Evolutionary conservation across 176 grass and related monocot genomes (phyloP), one percentile per base, ranked within the genome.

Genomic region (Rhynchospora breviuscula): DNA sequence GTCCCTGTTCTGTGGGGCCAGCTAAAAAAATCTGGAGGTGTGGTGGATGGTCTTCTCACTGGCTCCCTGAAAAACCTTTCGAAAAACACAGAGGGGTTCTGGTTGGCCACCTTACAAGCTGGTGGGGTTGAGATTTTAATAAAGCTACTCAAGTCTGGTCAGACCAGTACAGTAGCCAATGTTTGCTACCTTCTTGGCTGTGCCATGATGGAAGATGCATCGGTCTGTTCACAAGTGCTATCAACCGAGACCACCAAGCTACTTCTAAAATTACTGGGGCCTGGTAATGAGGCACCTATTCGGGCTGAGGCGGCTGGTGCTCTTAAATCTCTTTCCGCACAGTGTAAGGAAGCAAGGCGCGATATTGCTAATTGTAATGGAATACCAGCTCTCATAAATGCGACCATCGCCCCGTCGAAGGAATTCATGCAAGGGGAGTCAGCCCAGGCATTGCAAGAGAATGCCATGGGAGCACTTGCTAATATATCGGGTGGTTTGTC

Each of bases 381-480:
- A 23, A 99, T 99, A 67, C 97, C 97, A 83, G 83, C 93, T 89
- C 87, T 99, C 60, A 99, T 99, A 85, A 99, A 99, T 92, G 97
- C 97, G 66, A 99, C 97, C 71, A 99, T 99, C 85, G 97, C 97
- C 87, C 97, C 97, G 76, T 99, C 97, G 31, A 99, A 99, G 81
- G 97, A 99, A 91, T 99, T 96, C 82, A 99, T 99, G 97, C 97
- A 99, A 84, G 97, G 97, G 21, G 97, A 99, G 91, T 96, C 93
- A 88, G 97, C 97, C 77, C 93, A 99, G 80, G 93, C 93, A 54
- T 86, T 99, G 86, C 97, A 99, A 84, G 97, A 96, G 86, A 99
- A 99, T 92, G 97, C 97, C 2, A 99, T 99, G 97, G 93, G 97
- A 86, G 97, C 97, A 84, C 86, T 99, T 53, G 97, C 97, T 86